These are phyloP conservation scores for Senna tora DNA, from an alignment of 306 rosid species.

Conservation along the genomic window DNA sequence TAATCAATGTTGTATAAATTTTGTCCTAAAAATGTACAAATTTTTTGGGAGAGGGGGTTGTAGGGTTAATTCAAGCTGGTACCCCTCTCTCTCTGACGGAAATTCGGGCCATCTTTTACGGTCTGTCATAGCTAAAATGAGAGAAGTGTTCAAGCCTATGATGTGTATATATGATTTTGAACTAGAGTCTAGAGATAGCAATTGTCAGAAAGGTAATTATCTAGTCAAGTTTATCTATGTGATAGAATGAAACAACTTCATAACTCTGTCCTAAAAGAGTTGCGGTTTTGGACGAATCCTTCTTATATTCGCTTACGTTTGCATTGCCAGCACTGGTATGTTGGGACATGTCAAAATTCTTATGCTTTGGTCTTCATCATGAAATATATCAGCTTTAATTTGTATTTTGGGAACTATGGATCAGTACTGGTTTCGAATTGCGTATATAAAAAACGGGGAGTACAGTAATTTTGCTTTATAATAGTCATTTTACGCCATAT, in stretches of 20 bases:
- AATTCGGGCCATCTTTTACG: background rate
- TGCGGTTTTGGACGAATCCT: background rate
- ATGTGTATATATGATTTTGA: background rate
- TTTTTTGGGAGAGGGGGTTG: no score
- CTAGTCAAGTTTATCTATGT: no score
- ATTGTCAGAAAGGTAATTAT: no score
- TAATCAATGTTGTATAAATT: slow-evolving; percentile 3
- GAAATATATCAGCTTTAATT: background rate
- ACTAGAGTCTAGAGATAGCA: no score
- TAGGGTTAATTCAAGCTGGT: background rate
- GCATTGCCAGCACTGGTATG: no score
- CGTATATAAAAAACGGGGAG: background rate
- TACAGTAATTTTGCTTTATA: background rate
- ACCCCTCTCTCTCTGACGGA: background rate
- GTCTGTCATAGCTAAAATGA: background rate
- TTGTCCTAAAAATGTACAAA: no score
- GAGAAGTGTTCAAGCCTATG: background rate
- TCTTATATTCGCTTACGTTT: background rate
- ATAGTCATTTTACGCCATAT: background rate
- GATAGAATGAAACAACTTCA: background rate
- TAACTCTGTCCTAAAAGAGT: no score
- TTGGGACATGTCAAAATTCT: background rate
- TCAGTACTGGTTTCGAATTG: slow-evolving; percentile 1
- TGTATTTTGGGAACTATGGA: background rate
- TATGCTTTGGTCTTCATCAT: background rate